Evolutionary conservation across 2,329 filamentous ascomycete species (phyloP), one percentile per base, ranked within the genome.

Genomic region (Chaetomium sp.): DNA sequence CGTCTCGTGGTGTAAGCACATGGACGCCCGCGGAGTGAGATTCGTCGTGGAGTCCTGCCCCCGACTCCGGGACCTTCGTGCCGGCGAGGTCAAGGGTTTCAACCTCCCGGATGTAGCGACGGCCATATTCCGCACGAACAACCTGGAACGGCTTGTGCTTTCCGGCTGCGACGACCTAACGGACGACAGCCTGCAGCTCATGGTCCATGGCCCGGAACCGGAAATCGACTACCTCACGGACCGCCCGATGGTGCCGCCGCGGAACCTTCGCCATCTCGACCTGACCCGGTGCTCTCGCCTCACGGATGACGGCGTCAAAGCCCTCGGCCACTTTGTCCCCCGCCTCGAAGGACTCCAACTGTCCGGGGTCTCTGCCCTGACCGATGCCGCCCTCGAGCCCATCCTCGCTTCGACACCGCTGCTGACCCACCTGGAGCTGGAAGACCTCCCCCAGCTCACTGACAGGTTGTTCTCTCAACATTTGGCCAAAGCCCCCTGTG

Each of bases 1-100:
- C 65, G 82, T 97, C 19, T 95, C 91, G 0, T 97, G 92, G 90
- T 99, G 94, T 73, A 85, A 85, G 62, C 87, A 90, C 58, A 84
- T 96, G 67, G 87, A 94, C 66, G 87, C 89, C 7, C 76, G 81
- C 10, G 91, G 91, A 4, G 74, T 97, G 53, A 82, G 79, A 60
- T 80, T 80, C 51, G 79, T 99, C 1, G 74, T 96, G 0, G 77
- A 87, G 57, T 80, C 80, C 2, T 97, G 94, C 66, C 76, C 79
- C 0, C 84, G 78, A 52, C 74, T 99, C 53, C 86, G 77, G 53
- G 91, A 97, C 64, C 75, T 99, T 35, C 82, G 90, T 56, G 90
- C 88, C 8, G 86, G 89, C 47, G 91, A 96, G 70, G 80, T 96
- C 33, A 79, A 78, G 54, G 90, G 91, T 0, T 94, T 95, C 68